phyloP scores from a whole-genome alignment of 2,329 filamentous ascomycete genomes.

The Fusarium xylarioides region DNA sequence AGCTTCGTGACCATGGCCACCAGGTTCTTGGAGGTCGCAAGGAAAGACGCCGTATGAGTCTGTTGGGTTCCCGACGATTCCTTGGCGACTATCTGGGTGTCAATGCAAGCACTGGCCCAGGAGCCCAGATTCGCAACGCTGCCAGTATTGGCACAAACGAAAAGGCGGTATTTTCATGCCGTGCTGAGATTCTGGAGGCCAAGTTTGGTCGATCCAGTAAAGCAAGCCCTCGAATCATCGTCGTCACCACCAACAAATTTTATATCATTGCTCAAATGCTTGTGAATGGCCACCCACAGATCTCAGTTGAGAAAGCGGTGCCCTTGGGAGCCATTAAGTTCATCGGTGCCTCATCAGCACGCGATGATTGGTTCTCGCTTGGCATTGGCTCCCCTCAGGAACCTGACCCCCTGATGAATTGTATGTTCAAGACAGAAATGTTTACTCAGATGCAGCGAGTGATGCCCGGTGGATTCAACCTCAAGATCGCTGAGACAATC shows the following conservation, averaged over 20 bases:
- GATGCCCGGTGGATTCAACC: conserved; percentile 80
- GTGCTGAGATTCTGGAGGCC: conserved; percentile 87
- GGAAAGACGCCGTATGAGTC: conserved; percentile 88
- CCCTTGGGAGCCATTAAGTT: conserved; percentile 90
- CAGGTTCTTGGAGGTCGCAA: conserved; percentile 83
- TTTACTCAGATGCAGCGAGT: conserved; percentile 88
- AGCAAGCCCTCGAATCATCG: conserved; percentile 82
- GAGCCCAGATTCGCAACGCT: conserved; percentile 79
- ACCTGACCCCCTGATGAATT: conserved; percentile 91
- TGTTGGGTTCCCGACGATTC: conserved; percentile 91
- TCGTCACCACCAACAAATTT: conserved; percentile 86
- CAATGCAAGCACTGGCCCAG: conserved; percentile 80
- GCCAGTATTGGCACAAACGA: conserved; percentile 78
- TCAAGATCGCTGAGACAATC: conserved; percentile 85
- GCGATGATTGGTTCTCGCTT: conserved; percentile 97
- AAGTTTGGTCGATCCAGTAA: conserved; percentile 98
- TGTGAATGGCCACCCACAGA: conserved; percentile 82
- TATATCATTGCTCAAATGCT: conserved; percentile 89
- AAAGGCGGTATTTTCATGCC: conserved; percentile 85
- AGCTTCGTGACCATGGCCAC: conserved; percentile 89
- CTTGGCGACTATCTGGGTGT: conserved; percentile 94
- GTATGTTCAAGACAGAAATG: conserved; percentile 95
- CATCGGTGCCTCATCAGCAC: conserved; percentile 79
- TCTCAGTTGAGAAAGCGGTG: conserved; percentile 82
- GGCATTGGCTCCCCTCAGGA: conserved; percentile 91